phyloP scores from a whole-genome alignment of 768 basidiomycete species.

The Stropharia rugosoannulata region DNA sequence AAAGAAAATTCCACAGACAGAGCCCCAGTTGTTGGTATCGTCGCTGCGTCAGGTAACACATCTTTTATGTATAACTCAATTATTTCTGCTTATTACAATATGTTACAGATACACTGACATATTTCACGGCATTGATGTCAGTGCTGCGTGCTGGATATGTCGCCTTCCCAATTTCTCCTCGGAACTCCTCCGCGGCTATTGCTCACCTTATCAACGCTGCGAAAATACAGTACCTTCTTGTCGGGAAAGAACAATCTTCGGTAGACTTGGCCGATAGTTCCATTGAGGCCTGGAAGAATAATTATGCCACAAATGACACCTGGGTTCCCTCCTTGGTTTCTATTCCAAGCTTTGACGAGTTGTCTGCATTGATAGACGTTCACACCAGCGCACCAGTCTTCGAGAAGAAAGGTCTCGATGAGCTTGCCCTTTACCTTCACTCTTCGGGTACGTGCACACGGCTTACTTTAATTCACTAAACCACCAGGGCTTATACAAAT shows the following conservation, averaged over 20 bases:
- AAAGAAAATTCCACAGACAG: no score
- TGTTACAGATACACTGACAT: constrained; percentile 6
- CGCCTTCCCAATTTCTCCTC: background rate
- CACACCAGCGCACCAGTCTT: background rate
- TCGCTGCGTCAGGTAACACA: no score
- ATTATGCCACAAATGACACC: background rate
- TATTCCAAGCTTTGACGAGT: constrained; percentile 8
- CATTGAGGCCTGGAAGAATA: background rate
- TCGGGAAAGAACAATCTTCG: constrained; percentile 4
- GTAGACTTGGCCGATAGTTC: constrained; percentile 1
- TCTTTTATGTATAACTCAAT: no score
- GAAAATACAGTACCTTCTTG: background rate
- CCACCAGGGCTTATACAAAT: no score
- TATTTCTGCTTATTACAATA: no score
- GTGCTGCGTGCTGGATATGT: constrained; percentile 8
- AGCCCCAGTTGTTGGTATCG: no score
- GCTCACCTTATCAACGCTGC: background rate
- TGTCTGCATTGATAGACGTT: background rate
- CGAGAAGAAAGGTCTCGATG: background rate
- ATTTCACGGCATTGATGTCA: constrained; percentile 6
- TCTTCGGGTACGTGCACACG: constrained; percentile 4
- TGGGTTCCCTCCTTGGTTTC: background rate
- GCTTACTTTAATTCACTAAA: background rate
- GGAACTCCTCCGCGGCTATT: constrained; percentile 2
- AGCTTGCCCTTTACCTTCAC: constrained; percentile 3